phyloP scores from a whole-genome alignment of 352 stramenopile genomes.

The Globisporangium okanoganense region DNA sequence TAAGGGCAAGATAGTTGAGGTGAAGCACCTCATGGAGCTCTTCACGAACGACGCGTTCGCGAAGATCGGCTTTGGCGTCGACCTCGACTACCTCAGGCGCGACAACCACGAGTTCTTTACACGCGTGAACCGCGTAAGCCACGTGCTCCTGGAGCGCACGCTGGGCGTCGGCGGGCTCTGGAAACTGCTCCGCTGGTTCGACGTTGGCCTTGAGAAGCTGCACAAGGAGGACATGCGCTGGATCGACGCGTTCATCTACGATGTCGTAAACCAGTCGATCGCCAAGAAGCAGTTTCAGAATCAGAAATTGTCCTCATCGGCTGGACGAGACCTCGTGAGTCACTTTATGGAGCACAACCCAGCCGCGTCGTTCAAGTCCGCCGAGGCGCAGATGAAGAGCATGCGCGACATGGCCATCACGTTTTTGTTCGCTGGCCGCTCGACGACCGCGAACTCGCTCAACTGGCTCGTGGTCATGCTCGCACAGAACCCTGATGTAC shows the following conservation, averaged over 20 bases:
- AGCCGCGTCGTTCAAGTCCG: neutral
- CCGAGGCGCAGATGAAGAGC: constrained; percentile 21
- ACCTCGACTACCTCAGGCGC: constrained; percentile 28
- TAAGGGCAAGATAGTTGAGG: constrained; percentile 18
- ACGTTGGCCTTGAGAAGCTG: constrained; percentile 28
- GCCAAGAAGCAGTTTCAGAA: neutral
- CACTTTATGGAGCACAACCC: constrained; percentile 6
- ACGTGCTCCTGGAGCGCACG: constrained; percentile 27
- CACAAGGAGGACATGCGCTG: constrained; percentile 19
- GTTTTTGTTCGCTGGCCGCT: constrained; percentile 66
- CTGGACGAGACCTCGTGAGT: constrained; percentile 3
- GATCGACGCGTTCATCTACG: constrained; percentile 1
- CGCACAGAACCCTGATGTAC: constrained; percentile 48
- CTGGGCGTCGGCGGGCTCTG: constrained; percentile 33
- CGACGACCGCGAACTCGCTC: constrained; percentile 74
- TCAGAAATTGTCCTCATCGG: no score
- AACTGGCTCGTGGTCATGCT: constrained; percentile 80
- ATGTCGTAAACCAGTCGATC: constrained; percentile 14
- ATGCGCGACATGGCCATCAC: constrained; percentile 64
- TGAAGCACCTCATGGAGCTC: constrained; percentile 44
- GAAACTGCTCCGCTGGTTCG: constrained; percentile 27
- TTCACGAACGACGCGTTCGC: constrained; percentile 65
- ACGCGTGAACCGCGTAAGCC: constrained; percentile 36
- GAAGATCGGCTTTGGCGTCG: constrained; percentile 46
- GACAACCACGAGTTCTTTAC: constrained; percentile 38